Evolutionary conservation across 2,329 filamentous ascomycete genomes (phyloP), one percentile per base, ranked within the genome.

Genomic region (Lecanicillium sp.): DNA sequence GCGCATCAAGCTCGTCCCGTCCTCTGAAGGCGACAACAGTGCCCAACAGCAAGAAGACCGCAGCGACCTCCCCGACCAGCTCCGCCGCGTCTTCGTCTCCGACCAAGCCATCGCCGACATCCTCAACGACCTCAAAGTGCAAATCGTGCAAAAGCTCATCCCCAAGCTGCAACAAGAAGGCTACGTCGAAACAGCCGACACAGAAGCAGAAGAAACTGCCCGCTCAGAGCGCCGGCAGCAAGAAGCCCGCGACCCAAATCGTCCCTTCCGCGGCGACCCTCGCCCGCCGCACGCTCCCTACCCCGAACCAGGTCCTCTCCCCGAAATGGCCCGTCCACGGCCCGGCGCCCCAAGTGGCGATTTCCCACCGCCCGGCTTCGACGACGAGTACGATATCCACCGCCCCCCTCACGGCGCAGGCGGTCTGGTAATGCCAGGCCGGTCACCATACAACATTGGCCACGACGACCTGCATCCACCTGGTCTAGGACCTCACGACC

Each of bases 381-480:
- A 96, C 48, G 90, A 98, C 56, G 88, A 95, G 53, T 82, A 87
- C 51, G 86, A 95, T 45, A 72, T 95, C 43, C 79, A 85, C 44
- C 70, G 79, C 1, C 84, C 80, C 5, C 41, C 32, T 57, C 58
- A 30, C 52, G 54, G 9, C 57, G 59, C 16, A 9, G 42, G 45
- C 49, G 37, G 33, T n/a, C 57, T 48, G 46, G 54, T 30, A 11
- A 40, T 55, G 22, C 64, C 64, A 6, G 71, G 67, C 18, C 63
- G 68, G 12, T 70, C 74, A 11, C 82, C 81, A 0, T 73, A 76
- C 42, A 78, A 77, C 46, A 83, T 94, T 35, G 92, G 92, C 3
- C 80, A 90, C 29, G 75, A 89, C 51, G 92, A 98, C 58, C 63
- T 96, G 9, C 84, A 96, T 51, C 92, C 92, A 2, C 82, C 82